These are phyloP conservation scores for Samsoniella hepiali DNA, from an alignment of 2,329 filamentous ascomycete species.

Conservation along the genomic window DNA sequence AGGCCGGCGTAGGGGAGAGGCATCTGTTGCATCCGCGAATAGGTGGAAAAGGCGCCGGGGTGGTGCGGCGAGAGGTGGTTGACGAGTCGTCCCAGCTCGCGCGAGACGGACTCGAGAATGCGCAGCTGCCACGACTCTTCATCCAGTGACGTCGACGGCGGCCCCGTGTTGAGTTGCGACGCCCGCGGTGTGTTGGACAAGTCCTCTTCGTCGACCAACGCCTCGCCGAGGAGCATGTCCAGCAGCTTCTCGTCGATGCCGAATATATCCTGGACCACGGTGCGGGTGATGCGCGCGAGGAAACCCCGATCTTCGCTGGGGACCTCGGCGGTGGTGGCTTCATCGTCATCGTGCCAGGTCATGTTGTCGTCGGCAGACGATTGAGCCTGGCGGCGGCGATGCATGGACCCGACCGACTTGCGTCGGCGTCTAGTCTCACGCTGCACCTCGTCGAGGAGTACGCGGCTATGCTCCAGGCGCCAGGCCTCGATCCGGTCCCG, in stretches of 20 bases:
- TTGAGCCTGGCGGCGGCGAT: conserved; percentile 29
- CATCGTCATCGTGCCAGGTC: conserved; percentile 54
- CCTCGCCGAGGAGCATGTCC: conserved; percentile 82
- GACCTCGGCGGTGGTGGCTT: conserved; percentile 35
- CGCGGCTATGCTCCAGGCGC: conserved; percentile 85
- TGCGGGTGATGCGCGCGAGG: conserved; percentile 77
- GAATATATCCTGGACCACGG: conserved; percentile 83
- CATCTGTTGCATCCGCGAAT: conserved; percentile 61
- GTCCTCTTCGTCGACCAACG: conserved; percentile 51
- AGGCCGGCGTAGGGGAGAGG: conserved; percentile 76
- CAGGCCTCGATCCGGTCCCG: conserved; percentile 85
- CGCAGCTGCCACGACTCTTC: conserved; percentile 67
- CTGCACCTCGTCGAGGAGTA: conserved; percentile 84
- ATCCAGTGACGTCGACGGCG: conserved; percentile 28
- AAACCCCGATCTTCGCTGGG: conserved; percentile 62
- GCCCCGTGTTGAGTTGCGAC: conserved; percentile 33
- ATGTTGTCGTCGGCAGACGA: conserved; percentile 35
- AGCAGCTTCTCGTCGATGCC: conserved; percentile 85
- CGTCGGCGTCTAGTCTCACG: conserved; percentile 72
- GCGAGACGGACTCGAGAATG: conserved; percentile 78
- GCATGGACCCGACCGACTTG: conserved; percentile 53
- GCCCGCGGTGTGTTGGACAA: conserved; percentile 47
- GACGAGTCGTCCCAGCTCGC: conserved; percentile 80
- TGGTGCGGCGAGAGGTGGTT: conserved; percentile 75
- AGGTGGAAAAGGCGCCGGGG: conserved; percentile 84